These are phyloP conservation scores for Hymenoscyphus salicellus DNA, from an alignment of 2,329 filamentous ascomycete genomes.

Conservation along the genomic window DNA sequence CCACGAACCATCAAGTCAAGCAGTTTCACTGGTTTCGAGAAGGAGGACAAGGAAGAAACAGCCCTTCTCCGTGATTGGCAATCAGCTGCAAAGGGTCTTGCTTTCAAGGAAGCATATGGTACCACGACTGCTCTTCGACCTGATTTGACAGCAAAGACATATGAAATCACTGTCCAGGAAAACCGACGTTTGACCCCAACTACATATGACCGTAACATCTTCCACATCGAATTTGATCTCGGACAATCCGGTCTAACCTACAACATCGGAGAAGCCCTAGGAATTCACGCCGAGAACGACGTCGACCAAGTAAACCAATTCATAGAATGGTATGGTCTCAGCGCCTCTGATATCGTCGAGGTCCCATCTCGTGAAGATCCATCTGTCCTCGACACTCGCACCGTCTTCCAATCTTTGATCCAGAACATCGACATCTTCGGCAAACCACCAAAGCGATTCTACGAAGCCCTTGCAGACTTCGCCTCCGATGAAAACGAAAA, in stretches of 20 bases:
- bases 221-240: constrained; percentile 98
- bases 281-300: constrained; percentile 94
- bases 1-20: constrained; percentile 67
- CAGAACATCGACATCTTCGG: constrained; percentile 97
- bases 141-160: constrained; percentile 81
- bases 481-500: constrained; percentile 80
- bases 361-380: constrained; percentile 81
- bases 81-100: constrained; percentile 78
- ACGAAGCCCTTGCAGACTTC: constrained; percentile 85
- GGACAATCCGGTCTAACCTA: constrained; percentile 89
- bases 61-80: constrained; percentile 74
- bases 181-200: constrained; percentile 86
- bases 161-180: constrained; percentile 86
- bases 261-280: constrained; percentile 94
- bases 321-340: constrained; percentile 84
- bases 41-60: constrained; percentile 66
- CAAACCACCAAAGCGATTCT: constrained; percentile 95
- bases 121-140: constrained; percentile 74
- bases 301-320: constrained; percentile 74
- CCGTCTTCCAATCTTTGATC: constrained; percentile 83
- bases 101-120: constrained; percentile 91
- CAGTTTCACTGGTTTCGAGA: constrained; percentile 80
- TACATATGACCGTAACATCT: constrained; percentile 96
- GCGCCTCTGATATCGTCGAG: constrained; percentile 82
- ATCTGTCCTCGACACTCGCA: constrained; percentile 75